Base-by-base conservation (phyloP, 1,139 yeast genomes). In the Yamadazyma jaroonii region DNA sequence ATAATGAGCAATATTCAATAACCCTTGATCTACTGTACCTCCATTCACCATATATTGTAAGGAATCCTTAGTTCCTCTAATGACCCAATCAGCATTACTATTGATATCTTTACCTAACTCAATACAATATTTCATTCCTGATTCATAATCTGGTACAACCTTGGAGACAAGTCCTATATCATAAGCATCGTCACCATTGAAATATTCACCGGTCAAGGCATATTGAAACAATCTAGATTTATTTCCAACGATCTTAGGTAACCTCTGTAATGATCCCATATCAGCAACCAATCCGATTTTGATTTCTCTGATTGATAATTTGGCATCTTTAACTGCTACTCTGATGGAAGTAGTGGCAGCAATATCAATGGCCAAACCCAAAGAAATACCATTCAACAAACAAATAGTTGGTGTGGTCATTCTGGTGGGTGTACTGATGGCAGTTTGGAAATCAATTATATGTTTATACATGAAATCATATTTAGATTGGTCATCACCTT, bases 271-370 rank as follows among this genome's bases (percentile, higher is more conserved):
- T 1, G 86, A 72, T 9, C 95, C 95, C 48, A 85, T 83, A 55
- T 85, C 95, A 3, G 95, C 90, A 23, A 87, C 75, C 57, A 85
- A 72, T 4, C 94, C 95, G 40, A 85, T 70, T 44, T 77, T 78
- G 44, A 84, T 79, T 58, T 85, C 95, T 42, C 84, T 74, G 40
- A 85, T 76, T 26, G 85, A 74, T 47, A 84, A 71, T 32, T 59
- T 61, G 20, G 76, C 72, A 45, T 76, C 84, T 29, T 63, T 63
- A 10, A 79, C 64, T 7, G 80, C 79, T 21, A 80, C 61, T 40
- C 94, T 69, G 32, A 85, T 74, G 29, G 81, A 72, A 31, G 73
- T 68, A 1, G 84, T 74, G 15, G 81, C 60, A 9, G 83, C 62
- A 31, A 85, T 74, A 57, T 85, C 94, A 34, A 85, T 50, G 0